Evolutionary conservation across 805 yeast genomes (phyloP).

Genomic region (Tetrapisispora phaffii): DNA sequence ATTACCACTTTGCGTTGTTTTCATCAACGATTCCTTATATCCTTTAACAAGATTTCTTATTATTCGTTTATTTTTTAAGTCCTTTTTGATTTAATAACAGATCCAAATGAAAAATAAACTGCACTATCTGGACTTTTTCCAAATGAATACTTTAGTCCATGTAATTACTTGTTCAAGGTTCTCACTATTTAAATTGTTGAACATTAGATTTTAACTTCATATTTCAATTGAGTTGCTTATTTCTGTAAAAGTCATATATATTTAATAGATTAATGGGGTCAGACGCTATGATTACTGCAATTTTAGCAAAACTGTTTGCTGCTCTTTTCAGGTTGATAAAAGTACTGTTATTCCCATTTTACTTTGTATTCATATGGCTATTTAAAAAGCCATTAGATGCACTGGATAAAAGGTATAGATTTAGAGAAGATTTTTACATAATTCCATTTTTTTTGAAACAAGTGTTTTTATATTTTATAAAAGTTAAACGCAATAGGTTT

Average conservation of each 20-base stretch:
- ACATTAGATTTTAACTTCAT: neutral
- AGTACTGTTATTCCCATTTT: constrained; percentile 11
- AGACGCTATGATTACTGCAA: neutral
- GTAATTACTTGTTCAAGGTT: too few species aligned
- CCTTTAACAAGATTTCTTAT: too few species aligned
- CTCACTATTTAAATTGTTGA: too few species aligned
- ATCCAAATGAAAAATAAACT: too few species aligned
- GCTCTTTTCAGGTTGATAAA: neutral
- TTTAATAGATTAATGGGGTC: too few species aligned
- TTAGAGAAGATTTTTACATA: constrained; percentile 45
- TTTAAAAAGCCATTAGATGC: constrained; percentile 11
- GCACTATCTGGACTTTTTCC: too few species aligned
- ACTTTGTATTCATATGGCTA: constrained; percentile 4
- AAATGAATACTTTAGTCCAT: too few species aligned
- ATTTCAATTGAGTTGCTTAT: neutral
- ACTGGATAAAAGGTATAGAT: constrained; percentile 27
- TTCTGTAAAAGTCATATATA: too few species aligned
- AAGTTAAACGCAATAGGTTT: constrained; percentile 26
- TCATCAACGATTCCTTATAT: neutral
- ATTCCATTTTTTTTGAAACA: constrained; percentile 35
- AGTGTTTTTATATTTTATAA: constrained; percentile 33
- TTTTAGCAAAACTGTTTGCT: neutral
- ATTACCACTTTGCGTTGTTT: neutral
- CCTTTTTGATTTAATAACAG: too few species aligned
- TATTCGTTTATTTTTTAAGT: too few species aligned